These are phyloP conservation scores for Dothiorella sarmentorum DNA, from an alignment of 2,329 filamentous ascomycete species.

Conservation along the genomic window DNA sequence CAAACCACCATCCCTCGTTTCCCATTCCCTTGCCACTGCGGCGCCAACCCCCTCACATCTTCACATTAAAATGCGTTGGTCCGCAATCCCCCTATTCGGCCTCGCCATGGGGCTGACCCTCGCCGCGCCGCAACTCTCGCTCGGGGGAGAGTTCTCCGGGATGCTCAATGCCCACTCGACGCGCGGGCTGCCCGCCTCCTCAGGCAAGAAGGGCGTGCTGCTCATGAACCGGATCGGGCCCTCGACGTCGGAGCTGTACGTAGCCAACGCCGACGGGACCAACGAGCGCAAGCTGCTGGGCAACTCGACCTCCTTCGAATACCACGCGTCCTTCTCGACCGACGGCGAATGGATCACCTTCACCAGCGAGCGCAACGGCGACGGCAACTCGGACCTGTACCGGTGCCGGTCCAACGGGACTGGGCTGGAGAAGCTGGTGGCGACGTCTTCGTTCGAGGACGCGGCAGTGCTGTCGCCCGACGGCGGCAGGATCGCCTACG, in stretches of 20 bases:
- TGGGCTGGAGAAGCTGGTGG: slow-evolving; percentile 33
- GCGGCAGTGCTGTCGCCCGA: slow-evolving; percentile 38
- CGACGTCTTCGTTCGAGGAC: slow-evolving; percentile 39
- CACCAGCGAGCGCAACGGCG: slow-evolving; percentile 39
- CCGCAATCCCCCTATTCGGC: not conserved
- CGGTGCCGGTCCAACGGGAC: slow-evolving; percentile 36
- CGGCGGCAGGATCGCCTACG: slow-evolving; percentile 38
- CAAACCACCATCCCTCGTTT: not conserved
- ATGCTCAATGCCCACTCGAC: slow-evolving; percentile 14
- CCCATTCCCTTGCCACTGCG: not conserved
- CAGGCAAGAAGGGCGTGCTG: slow-evolving; percentile 22
- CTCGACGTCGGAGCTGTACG: slow-evolving; percentile 25
- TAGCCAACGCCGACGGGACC: slow-evolving; percentile 41
- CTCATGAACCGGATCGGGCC: slow-evolving; percentile 40
- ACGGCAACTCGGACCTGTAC: slow-evolving; percentile 44
- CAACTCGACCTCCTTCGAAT: slow-evolving; percentile 33
- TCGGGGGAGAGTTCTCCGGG: not conserved
- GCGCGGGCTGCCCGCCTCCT: slow-evolving; percentile 18
- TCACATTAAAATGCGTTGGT: slow-evolving; percentile 2
- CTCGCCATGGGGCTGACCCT: not conserved
- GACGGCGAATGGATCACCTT: slow-evolving; percentile 42
- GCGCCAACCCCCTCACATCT: not conserved
- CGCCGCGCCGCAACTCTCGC: not conserved
- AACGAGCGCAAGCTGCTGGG: slow-evolving; percentile 36
- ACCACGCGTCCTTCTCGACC: slow-evolving; percentile 39